Evolutionary conservation across 176 grass and related monocot species (phyloP).

Genomic region (Pontederia crassipes): DNA sequence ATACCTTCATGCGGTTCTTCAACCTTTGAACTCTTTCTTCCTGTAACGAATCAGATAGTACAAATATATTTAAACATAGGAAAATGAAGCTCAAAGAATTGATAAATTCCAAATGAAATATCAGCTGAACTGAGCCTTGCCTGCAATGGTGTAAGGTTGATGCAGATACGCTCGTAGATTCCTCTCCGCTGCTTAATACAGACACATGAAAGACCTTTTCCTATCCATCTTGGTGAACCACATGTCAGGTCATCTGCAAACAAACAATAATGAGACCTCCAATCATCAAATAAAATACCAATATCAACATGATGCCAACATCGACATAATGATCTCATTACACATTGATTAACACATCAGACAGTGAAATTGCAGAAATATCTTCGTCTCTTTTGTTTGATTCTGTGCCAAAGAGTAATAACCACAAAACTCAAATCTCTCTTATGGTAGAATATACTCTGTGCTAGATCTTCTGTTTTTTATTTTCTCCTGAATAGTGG

Average conservation of each 20-base stretch:
- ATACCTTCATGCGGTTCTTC: conserved; percentile 77
- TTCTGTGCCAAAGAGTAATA: no score
- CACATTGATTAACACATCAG: no score
- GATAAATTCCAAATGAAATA: neutral
- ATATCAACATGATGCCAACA: no score
- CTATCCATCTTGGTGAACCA: conserved; percentile 98
- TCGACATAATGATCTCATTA: no score
- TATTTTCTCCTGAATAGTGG: no score
- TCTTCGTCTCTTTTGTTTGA: no score
- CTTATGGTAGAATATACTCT: no score
- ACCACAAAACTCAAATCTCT: no score
- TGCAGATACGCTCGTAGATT: conserved; percentile 70
- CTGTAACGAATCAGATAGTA: conserved; percentile 34
- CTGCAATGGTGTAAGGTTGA: conserved; percentile 82
- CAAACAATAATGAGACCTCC: neutral
- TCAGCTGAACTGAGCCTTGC: conserved; percentile 10
- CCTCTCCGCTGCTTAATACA: conserved; percentile 85
- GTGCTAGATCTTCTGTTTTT: no score
- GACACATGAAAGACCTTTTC: conserved; percentile 79
- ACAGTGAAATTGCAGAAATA: no score
- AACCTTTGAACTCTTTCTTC: conserved; percentile 84
- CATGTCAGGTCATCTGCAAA: conserved; percentile 69
- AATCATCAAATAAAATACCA: no score
- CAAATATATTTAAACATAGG: neutral
- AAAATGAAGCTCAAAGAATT: no score